phyloP scores from a whole-genome alignment of 495 filamentous ascomycete species.

The Podospora appendiculata region DNA sequence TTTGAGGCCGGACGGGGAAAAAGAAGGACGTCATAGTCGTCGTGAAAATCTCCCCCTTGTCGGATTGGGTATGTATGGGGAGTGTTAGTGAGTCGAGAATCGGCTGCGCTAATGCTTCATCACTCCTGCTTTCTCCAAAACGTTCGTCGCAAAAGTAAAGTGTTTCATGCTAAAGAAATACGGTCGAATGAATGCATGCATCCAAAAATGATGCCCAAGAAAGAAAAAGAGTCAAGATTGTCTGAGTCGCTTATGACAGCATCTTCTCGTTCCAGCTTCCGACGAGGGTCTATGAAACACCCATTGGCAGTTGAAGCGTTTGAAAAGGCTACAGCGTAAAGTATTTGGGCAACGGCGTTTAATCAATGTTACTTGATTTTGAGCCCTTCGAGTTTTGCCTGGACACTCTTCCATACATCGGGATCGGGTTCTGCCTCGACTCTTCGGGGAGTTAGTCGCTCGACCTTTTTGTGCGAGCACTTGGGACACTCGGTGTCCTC shows the following conservation, averaged over 20 bases:
- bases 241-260: background rate
- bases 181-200: background rate
- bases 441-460: slow-evolving; percentile 45
- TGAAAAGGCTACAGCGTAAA: background rate
- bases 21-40: background rate
- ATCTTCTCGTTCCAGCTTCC: background rate
- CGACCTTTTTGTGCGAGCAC: slow-evolving; percentile 53
- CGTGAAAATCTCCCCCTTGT: background rate
- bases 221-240: background rate
- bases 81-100: background rate
- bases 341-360: background rate
- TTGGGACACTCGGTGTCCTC: slow-evolving; percentile 45
- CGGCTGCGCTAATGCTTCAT: background rate
- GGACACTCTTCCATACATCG: slow-evolving; percentile 52
- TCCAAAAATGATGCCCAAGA: background rate
- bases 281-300: background rate
- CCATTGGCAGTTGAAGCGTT: background rate
- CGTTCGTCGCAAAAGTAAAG: background rate
- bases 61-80: background rate
- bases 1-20: too few species aligned
- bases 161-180: background rate
- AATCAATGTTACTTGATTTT: slow-evolving; percentile 22
- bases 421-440: slow-evolving; percentile 58
- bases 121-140: background rate
- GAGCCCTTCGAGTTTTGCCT: slow-evolving; percentile 47